Evolutionary conservation across 2,329 filamentous ascomycete genomes (phyloP), one percentile per base, ranked within the genome.

Genomic region (Ascochyta koolunga): DNA sequence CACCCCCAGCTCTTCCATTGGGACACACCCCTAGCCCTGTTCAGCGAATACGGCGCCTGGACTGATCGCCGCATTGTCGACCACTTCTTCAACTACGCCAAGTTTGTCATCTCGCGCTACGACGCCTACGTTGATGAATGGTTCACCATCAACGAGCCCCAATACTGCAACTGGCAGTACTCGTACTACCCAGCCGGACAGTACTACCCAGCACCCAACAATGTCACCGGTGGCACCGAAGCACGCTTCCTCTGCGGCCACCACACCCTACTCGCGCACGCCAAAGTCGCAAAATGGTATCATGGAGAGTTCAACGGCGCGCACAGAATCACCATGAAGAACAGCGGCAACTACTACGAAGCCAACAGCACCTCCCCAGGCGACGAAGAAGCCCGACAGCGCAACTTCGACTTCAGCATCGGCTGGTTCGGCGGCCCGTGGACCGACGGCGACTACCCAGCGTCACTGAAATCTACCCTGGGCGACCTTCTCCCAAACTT

Each of bases 81-180:
- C 43, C 70, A 78, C 56, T 78, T 72, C 60, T 71, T 77, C 64
- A 68, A 76, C 57, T 77, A 77, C 45, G 76, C 75, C 19, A 77
- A 77, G 54, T 78, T 76, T 43, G 66, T 77, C 41, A 77, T 78
- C 24, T 63, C 64, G 6, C 66, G 76, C 4, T 78, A 78, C 43
- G 76, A 78, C 48, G 61, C 67, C 9, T 72, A 73, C 45, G 75
- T 77, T 4, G 72, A 73, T 22, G 68, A 73, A 16, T 77, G 74
- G 74, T 77, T 74, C 53, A 76, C 75, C 0, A 73, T 77, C 60
- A 77, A 76, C 52, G 72, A 76, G 61, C 73, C 76, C 2, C 76
- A 79, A 59, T 78, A 79, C 65, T 80, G 78, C 54, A 78, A 80
- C 51, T 80, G 78, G 78, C 78, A 81, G 61, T 81, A 78, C 60